Conservation (phyloP, 768 basidiomycete genomes). For the Hydnomerulius pinastri region DNA sequence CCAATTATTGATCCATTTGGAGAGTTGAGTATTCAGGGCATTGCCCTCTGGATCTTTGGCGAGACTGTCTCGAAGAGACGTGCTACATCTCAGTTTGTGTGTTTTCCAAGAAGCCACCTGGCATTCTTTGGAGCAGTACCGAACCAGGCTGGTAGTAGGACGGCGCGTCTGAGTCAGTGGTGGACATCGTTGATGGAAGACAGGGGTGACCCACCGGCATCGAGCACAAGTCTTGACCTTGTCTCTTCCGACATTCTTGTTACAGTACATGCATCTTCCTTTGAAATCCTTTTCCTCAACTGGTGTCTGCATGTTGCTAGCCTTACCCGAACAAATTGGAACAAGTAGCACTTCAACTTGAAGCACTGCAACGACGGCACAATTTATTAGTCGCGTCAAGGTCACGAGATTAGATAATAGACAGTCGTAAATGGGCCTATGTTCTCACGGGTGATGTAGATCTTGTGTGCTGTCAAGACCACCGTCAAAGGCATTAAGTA, state of each 20-base stretch:
- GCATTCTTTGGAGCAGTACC: conserved; percentile 32
- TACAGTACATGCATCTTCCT: conserved; percentile 26
- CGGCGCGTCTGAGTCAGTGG: neutral
- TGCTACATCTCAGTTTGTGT: conserved; percentile 23
- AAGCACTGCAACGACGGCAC: no score
- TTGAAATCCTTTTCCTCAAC: conserved; percentile 21
- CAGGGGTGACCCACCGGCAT: conserved; percentile 19
- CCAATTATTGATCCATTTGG: conserved; percentile 30
- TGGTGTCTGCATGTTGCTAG: neutral
- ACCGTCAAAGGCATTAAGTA: neutral
- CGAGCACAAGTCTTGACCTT: conserved; percentile 26
- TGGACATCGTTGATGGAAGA: neutral
- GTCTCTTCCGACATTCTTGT: conserved; percentile 20
- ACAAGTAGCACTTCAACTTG: no score
- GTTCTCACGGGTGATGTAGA: conserved; percentile 11
- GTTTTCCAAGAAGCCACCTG: conserved; percentile 31
- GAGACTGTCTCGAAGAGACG: conserved; percentile 11
- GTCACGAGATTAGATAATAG: no score
- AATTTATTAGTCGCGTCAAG: no score
- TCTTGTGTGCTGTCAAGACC: neutral
- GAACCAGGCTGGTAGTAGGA: conserved; percentile 19
- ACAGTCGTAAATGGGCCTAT: neutral
- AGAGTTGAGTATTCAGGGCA: conserved; percentile 21
- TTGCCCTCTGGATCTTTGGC: conserved; percentile 14
- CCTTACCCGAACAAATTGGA: neutral